A percentile compares a stretch with the other conserved stretches of the same genome.
Evolutionary conservation across 164 flowering plant genomes (phyloP).

Genomic region (Berberis thunbergii): DNA sequence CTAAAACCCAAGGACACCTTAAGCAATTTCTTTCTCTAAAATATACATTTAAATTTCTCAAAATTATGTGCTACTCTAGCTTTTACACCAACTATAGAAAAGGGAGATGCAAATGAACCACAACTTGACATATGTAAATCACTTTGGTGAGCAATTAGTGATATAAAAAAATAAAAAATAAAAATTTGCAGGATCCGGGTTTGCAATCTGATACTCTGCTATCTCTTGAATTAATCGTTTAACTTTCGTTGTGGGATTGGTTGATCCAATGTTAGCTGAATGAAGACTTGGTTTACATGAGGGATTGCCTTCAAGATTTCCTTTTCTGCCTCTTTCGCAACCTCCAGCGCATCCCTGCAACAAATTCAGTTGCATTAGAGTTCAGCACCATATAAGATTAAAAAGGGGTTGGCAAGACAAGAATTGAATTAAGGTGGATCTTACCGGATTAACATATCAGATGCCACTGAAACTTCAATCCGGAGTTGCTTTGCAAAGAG

Average conservation of each 20-base stretch:
- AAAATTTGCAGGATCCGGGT: no score
- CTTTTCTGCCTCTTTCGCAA: conserved; percentile 57
- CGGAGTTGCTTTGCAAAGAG: conserved; percentile 59
- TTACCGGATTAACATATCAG: conserved; percentile 48
- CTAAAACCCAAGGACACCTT: no score
- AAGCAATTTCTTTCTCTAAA: no score
- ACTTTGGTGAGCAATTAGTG: no score
- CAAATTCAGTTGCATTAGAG: background rate
- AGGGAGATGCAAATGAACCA: no score
- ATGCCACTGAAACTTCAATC: conserved; percentile 71
- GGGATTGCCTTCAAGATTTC: conserved; percentile 44
- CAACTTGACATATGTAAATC: no score
- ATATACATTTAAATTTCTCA: no score
- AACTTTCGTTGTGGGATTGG: background rate
- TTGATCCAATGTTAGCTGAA: conserved; percentile 54
- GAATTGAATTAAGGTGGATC: background rate
- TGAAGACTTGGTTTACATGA: conserved; percentile 30
- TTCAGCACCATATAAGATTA: background rate
- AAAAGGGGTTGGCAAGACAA: background rate
- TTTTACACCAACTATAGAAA: no score
- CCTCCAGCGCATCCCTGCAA: conserved; percentile 58
- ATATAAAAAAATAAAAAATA: no score
- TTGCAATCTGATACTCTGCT: no score
- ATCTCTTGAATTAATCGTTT: no score
- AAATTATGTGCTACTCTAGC: no score